Evolutionary conservation across 1,284 basidiomycete genomes (phyloP).

Genomic region (Papiliotrema fonsecae): DNA sequence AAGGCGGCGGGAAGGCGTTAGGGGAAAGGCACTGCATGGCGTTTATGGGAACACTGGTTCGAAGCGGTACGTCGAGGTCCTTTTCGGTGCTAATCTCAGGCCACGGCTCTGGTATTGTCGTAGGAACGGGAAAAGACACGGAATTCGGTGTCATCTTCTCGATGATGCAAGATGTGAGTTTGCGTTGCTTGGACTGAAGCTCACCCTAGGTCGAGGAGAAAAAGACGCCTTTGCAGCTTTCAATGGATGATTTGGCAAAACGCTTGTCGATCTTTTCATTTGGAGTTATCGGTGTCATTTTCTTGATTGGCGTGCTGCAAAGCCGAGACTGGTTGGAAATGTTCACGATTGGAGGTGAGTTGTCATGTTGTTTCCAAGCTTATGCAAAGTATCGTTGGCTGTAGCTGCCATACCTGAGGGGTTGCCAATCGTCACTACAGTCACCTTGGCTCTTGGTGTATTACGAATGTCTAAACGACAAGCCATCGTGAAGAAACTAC

Average conservation of each 20-base stretch:
- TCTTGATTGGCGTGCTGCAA: conserved; percentile 83
- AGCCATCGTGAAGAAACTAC: conserved; percentile 94
- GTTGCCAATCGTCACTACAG: conserved; percentile 92
- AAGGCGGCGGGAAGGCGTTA: conserved; percentile 60
- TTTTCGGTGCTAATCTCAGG: conserved; percentile 50
- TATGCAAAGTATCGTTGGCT: conserved; percentile 73
- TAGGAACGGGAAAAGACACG: conserved; percentile 81
- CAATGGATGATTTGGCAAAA: conserved; percentile 95
- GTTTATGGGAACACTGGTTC: conserved; percentile 96
- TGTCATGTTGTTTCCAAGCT: background rate
- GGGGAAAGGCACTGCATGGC: conserved; percentile 85
- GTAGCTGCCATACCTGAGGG: conserved; percentile 98
- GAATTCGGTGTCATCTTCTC: conserved; percentile 96
- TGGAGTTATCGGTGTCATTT: conserved; percentile 86
- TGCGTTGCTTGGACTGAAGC: background rate
- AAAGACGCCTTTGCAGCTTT: conserved; percentile 85
- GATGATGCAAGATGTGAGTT: conserved; percentile 91
- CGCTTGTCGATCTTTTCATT: conserved; percentile 87
- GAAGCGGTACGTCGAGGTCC: conserved; percentile 60
- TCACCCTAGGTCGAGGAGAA: conserved; percentile 72
- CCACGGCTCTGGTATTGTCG: conserved; percentile 78
- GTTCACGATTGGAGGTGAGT: conserved; percentile 93
- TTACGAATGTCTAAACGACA: conserved; percentile 89
- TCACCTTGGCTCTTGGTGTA: conserved; percentile 91
- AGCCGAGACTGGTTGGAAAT: conserved; percentile 90